These are phyloP conservation scores for Daldinia caldariorum DNA, from an alignment of 495 filamentous ascomycete species.

Conservation along the genomic window DNA sequence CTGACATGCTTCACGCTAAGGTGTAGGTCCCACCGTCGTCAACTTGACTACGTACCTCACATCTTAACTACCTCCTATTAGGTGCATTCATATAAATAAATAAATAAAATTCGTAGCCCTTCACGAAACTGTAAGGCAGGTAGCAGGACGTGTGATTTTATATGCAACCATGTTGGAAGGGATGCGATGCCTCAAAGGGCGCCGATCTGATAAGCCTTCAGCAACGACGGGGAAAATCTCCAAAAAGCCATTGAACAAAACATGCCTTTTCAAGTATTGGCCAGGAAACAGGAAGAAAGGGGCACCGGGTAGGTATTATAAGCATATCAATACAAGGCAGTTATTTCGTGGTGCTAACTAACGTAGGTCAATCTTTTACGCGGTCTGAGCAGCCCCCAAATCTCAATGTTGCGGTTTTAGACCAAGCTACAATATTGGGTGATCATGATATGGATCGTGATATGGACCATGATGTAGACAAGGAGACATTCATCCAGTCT, in stretches of 20 bases:
- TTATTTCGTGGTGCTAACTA: background rate
- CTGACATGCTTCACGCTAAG: constrained; percentile 1
- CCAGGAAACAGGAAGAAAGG: background rate
- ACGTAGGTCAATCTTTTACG: constrained; percentile 8
- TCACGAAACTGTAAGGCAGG: background rate
- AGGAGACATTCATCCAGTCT: background rate
- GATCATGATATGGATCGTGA: background rate
- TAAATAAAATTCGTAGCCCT: too few relatives aligned
- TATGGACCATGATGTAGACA: background rate
- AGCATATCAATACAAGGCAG: background rate
- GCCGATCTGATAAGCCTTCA: constrained; percentile 2
- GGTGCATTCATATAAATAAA: background rate
- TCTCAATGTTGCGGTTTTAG: background rate
- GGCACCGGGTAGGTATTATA: constrained; percentile 3
- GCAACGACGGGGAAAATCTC: background rate
- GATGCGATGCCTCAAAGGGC: constrained; percentile 7
- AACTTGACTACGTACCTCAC: too few relatives aligned
- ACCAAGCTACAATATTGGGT: background rate
- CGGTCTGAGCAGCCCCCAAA: background rate
- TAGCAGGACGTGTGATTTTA: background rate
- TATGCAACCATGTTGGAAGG: constrained; percentile 12
- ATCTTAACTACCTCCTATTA: background rate
- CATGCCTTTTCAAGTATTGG: constrained; percentile 5
- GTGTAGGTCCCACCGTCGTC: background rate
- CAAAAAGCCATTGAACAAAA: constrained; percentile 10